Base-by-base conservation (phyloP, 23 red algal genomes). In the Gracilaria caudata region DNA sequence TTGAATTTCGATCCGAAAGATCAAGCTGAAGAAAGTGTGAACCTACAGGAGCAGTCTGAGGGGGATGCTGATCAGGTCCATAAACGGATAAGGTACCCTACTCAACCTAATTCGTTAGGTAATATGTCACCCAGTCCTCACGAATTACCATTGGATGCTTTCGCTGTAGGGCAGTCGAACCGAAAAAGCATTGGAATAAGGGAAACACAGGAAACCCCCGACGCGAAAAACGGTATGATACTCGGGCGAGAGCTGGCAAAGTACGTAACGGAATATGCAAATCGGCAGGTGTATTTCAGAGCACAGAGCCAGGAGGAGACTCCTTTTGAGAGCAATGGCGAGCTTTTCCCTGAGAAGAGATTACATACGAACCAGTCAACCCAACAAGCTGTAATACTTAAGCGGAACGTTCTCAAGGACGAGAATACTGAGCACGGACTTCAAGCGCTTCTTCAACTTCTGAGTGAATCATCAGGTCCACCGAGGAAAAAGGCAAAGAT, bases 371-470 rank as follows among this genome's bases (percentile, higher is more conserved):
- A 33, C 35, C 1, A 4, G 6, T 66, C 12, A 66, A 33, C 29
- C 36, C 24, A 28, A 24, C 28, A 66, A 66, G 9, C 3, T 6
- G 7, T 35, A 9, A 30, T 35, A 12, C 8, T 25, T 8, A 33
- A 66, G 14, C 26, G 61, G 12, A 25, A 33, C 25, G 11, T 60
- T 66, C 30, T 66, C 0, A 37, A 66, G 2, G 35, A 66, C 29
- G 61, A 37, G 61, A 35, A 66, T 36, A 5, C 26, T 33, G 30
- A 66, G 30, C 61, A 66, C 61, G 61, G 61, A 33, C 30, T 66
- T 66, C 61, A 66, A 36, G 61, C 3, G 30, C 61, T 66, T 35
- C 32, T 66, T 14, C 61, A 36, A 36, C 61, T 66, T 35, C 61
- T 66, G 19, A 66, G 29, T 14, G 61, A 66, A 35, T 19, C 61